Evolutionary conservation across 768 basidiomycete genomes (phyloP), one percentile per base, ranked within the genome.

Genomic region (Pleurotus pulmonarius): DNA sequence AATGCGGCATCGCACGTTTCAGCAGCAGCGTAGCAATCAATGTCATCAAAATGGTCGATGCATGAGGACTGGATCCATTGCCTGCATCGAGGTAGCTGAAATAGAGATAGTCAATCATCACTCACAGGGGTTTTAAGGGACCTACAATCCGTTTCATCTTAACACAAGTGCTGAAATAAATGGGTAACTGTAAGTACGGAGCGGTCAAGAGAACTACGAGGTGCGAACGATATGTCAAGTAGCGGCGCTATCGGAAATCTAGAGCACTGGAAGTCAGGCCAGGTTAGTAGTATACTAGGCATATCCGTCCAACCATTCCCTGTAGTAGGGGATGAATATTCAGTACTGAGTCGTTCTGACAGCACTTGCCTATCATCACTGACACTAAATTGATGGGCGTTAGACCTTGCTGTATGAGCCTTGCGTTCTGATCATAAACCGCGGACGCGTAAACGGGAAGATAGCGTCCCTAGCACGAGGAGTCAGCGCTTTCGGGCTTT

Each of bases 361-460:
- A 18, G 5, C 9, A 56, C 63, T 72, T 75, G 60, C 87, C 89
- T 56, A 92, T 91, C 67, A 92, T 73, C 16, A 89, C 75, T 57
- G 83, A 86, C 56, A 80, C 71, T 3, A 92, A 72, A 65, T 92
- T 91, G 61, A 92, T 61, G 61, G 75, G 62, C 69, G 79, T 58
- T 76, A 86, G 12, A 66, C 78, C 87, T 7, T 72, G 81, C 15
- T 76, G 68, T 41, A 74, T 67, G 9, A 88, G 73, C 29, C 73
- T 65, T 46, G 67, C 62, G 66, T 93, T 92, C 61, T 87, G 82
- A 68, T 93, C 91, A 47, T 85, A 81, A 9, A 93, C 83, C 39
- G 86, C 85, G 15, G 87, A 78, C 0, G 89, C 91, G 59, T 92
- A 93, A 1, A 88, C 71, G 0, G 86, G 88, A 1, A 89, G 72